Base-by-base conservation (phyloP, 345 rosid species). In the Ceriops decandra region DNA sequence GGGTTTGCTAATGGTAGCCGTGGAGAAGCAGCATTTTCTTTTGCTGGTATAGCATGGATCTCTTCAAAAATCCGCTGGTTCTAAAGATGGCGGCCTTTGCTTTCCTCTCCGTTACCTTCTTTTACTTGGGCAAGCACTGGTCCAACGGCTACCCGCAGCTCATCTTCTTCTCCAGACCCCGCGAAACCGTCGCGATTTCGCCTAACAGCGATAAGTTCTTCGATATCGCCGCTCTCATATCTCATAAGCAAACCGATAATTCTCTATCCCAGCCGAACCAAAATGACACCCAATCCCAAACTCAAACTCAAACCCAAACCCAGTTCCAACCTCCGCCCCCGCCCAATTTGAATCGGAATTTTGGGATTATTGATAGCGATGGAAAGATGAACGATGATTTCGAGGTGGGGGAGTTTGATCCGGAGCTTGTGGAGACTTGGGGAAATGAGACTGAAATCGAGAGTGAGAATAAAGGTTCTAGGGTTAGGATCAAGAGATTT, bases 71-170 rank as follows among this genome's bases (percentile, higher is more conserved):
- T 38, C 79, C 79, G 27, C 52, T 58, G n/a, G 60, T 72, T 31
- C 21, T 89, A 62, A 86, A 82, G 74, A 53, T 86, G 83, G 62
- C 81, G 26, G 84, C 85, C 47, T 80, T 88, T 58, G 4, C 79
- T 59, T 77, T 85, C 63, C 62, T 95, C 77, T 75, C 97, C 62
- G 63, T 83, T 63, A 74, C 84, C 49, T 95, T 85, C 82, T 95
- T 95, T 82, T 90, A 86, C 88, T 53, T 90, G 60, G 99, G 98
- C 59, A 88, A 86, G 75, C 89, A 87, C 80, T 95, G 90, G 92
- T 88, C 96, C 63, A 24, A 60, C 60, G 88, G 82, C 52, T 75
- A 77, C 72, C 89, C 78, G 35, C 93, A 86, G 66, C 91, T 90
- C 79, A 28, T 92, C 60, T 91, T 95, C 89, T 92, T 84, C 87